These are phyloP conservation scores for Thymus mandschuricus DNA, from an alignment of 257 asterid genomes.

Conservation along the genomic window DNA sequence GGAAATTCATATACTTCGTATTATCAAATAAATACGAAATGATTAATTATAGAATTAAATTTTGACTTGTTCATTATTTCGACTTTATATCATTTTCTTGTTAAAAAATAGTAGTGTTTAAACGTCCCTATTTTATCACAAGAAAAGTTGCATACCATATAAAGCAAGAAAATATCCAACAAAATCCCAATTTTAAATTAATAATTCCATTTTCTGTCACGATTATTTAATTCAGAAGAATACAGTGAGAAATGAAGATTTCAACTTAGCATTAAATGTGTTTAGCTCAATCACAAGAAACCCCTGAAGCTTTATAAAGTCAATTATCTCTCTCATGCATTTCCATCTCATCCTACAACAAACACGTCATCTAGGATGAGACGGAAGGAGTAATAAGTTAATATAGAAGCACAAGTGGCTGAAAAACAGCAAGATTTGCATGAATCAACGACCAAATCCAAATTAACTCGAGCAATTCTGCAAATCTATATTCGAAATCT, in stretches of 20 bases:
- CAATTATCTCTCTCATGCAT: neutral
- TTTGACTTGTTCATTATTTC: neutral
- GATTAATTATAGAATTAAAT: too few relatives aligned
- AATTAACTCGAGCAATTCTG: neutral
- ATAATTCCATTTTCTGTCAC: neutral
- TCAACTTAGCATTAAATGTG: neutral
- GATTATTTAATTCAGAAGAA: neutral
- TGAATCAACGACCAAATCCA: neutral
- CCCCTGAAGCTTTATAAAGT: neutral
- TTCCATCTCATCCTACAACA: too few relatives aligned
- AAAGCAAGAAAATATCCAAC: neutral
- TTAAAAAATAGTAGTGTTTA: too few relatives aligned
- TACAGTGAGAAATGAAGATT: too few relatives aligned
- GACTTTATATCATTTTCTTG: too few relatives aligned
- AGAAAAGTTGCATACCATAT: neutral
- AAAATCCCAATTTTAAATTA: neutral
- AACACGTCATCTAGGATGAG: too few relatives aligned
- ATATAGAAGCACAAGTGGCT: too few relatives aligned
- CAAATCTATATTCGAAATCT: neutral
- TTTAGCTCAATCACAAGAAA: neutral
- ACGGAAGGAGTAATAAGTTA: too few relatives aligned
- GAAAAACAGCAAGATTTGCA: constrained; percentile 4
- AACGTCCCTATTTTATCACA: neutral
- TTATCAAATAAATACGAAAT: too few relatives aligned
- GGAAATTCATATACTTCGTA: too few relatives aligned